phyloP scores from a whole-genome alignment of 306 rosid species.

The Aeschynomene evenia region DNA sequence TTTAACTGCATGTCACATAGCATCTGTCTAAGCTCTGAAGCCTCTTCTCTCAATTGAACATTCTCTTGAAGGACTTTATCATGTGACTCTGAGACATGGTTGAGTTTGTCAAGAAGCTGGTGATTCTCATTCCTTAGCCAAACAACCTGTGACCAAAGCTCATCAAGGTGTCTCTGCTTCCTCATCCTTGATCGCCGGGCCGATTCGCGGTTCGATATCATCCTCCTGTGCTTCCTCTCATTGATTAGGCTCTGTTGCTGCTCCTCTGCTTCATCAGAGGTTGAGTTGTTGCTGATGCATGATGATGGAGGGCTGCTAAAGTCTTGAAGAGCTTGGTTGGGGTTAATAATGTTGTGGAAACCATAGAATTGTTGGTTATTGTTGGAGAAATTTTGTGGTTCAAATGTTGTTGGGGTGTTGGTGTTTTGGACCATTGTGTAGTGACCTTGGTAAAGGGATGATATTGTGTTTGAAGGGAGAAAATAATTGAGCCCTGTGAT shows the following conservation, averaged over 20 bases:
- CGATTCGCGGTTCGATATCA: constrained; percentile 94
- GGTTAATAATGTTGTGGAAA: constrained; percentile 48
- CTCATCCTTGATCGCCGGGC: constrained; percentile 97
- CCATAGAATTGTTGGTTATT: constrained; percentile 41
- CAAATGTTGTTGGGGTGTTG: constrained; percentile 31
- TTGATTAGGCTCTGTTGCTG: constrained; percentile 66
- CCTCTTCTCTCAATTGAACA: constrained; percentile 73
- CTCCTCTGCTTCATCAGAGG: constrained; percentile 89
- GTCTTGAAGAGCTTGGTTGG: constrained; percentile 43
- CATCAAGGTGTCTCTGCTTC: constrained; percentile 94
- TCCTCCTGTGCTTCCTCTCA: constrained; percentile 89
- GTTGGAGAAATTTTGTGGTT: constrained; percentile 41
- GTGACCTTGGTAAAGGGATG: constrained; percentile 41
- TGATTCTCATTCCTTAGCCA: constrained; percentile 91
- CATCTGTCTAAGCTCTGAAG: constrained; percentile 78
- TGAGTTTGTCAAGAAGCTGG: constrained; percentile 67
- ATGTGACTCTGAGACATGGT: constrained; percentile 63
- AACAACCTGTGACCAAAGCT: constrained; percentile 89
- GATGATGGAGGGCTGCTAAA: constrained; percentile 56
- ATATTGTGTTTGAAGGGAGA: constrained; percentile 50
- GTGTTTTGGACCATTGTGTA: constrained; percentile 45
- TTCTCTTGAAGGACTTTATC: constrained; percentile 69
- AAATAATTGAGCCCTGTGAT: constrained; percentile 52
- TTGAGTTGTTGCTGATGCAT: constrained; percentile 76
- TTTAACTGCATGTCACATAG: constrained; percentile 58